phyloP scores from a whole-genome alignment of 75 land plant species.

The Selaginella moellendorffii region DNA sequence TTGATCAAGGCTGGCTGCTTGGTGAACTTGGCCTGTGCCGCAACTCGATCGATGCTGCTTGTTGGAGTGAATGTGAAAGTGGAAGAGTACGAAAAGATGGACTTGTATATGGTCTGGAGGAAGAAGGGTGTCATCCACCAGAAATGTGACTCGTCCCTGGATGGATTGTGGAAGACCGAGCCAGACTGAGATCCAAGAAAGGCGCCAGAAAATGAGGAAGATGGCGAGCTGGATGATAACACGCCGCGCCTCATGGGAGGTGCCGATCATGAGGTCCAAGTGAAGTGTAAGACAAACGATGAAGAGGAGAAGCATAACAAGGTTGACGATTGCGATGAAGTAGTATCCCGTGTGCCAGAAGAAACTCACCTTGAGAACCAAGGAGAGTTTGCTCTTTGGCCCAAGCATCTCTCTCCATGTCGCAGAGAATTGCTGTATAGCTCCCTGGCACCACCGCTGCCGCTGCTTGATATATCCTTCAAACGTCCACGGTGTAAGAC shows the following conservation, averaged over 20 bases:
- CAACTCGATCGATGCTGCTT: neutral
- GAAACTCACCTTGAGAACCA: neutral
- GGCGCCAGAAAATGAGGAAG: neutral
- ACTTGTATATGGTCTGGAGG: neutral
- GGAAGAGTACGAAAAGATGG: neutral
- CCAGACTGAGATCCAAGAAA: neutral
- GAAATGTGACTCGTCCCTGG: neutral
- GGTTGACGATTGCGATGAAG: neutral
- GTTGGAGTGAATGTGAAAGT: neutral
- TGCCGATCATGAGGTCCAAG: neutral
- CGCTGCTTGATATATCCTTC: neutral
- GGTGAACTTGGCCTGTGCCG: neutral
- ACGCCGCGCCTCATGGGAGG: neutral
- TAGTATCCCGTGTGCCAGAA: neutral
- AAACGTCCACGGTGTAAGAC: neutral
- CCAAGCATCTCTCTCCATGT: neutral
- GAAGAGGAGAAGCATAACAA: neutral
- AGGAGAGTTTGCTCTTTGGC: neutral
- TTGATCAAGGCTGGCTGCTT: neutral
- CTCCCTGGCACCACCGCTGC: neutral
- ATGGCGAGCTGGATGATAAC: neutral
- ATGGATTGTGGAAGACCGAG: neutral
- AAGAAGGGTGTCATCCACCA: slow-evolving; percentile 1
- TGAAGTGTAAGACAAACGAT: neutral
- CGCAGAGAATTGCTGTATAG: neutral